Base-by-base conservation (phyloP, 306 rosid genomes). In the Trifolium dubium region DNA sequence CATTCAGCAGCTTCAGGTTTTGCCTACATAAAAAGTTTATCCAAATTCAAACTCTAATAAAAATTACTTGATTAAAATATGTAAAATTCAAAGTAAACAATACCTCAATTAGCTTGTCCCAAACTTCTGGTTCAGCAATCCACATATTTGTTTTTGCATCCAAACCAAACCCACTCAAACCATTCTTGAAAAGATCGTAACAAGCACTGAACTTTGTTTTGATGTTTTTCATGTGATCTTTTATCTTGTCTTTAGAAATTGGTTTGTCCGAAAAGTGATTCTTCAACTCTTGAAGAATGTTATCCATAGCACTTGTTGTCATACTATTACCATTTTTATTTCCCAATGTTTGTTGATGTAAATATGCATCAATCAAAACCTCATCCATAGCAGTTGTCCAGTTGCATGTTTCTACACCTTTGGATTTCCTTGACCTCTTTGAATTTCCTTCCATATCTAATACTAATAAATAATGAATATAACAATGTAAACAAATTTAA, bases 161-260 rank as follows among this genome's bases (percentile, higher is more conserved):
- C 58, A 29, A 51, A 17, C 29, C 28, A 51, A 51, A 51, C 28
- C 28, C 29, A 15, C 58, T 51, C 10, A 15, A 11, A 39, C 43
- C 72, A 14, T 67, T 67, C 51, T 46, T 69, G 10, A 49, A 69
- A 30, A 67, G 5, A 13, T 67, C 72, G 2, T 44, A 67, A 67
- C 43, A 67, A 65, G 14, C 5, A 23, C 41, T 65, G 58, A 67
- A 67, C 40, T 67, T 51, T 30, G 40, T 5, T 67, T 67, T 67
- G 13, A 67, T 28, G 10, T 12, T 1, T 46, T 68, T 68, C 44
- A 30, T 30, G 46, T 49, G 41, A 30, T 47, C 46, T 49, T 68
- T 68, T 11, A 43, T 67, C 17, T 44, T 67, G 2, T 67, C 58
- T 46, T 67, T 67, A 17, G 72, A 11, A 14, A 46, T 6, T 11